Evolutionary conservation across 1,284 basidiomycete species (phyloP).

Genomic region (Pholiota adiposa): DNA sequence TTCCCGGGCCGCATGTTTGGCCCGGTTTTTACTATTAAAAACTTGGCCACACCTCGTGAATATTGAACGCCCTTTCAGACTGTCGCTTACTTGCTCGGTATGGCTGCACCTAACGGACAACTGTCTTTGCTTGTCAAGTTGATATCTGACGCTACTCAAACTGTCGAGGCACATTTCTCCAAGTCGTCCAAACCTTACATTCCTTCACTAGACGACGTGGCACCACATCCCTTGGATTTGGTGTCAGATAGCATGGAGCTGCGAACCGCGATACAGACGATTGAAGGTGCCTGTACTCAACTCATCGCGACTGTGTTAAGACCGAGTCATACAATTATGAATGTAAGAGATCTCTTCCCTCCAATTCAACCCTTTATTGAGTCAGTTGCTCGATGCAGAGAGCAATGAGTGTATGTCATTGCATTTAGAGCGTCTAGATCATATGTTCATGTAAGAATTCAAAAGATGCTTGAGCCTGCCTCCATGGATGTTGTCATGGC

Average conservation of each 20-base stretch:
- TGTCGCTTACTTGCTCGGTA: neutral
- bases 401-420: neutral
- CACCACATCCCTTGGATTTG: conserved; percentile 27
- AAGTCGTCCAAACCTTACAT: conserved; percentile 20
- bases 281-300: conserved; percentile 32
- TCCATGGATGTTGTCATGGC: conserved; percentile 32
- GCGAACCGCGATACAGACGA: conserved; percentile 25
- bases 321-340: conserved; percentile 28
- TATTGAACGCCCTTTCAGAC: neutral
- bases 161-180: conserved; percentile 22
- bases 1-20: conserved; percentile 23
- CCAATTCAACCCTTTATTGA: neutral
- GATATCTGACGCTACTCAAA: conserved; percentile 23
- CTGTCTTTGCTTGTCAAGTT: conserved; percentile 21
- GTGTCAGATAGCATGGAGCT: conserved; percentile 18
- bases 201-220: conserved; percentile 27
- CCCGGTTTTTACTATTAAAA: neutral
- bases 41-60: neutral
- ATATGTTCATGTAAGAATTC: neutral
- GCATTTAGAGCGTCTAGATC: neutral
- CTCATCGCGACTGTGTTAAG: conserved; percentile 26
- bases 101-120: conserved; percentile 11
- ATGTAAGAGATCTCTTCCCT: conserved; percentile 16
- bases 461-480: conserved; percentile 27
- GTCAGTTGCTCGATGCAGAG: neutral